phyloP scores from a whole-genome alignment of 441 rosid genomes.

The Capsella rubella region DNA sequence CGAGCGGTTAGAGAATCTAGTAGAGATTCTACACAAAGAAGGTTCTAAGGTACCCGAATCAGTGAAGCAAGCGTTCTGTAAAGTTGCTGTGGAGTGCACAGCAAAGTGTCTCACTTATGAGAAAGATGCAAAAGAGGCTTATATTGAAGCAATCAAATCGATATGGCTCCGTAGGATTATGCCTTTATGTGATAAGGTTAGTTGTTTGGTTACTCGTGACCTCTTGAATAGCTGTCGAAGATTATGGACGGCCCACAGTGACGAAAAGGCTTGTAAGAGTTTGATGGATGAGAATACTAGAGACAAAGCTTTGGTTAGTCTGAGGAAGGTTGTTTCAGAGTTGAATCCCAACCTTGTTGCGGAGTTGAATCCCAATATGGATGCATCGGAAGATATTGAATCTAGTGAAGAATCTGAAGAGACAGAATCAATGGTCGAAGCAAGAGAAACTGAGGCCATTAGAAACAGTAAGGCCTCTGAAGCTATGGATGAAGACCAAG shows the following conservation, averaged over 20 bases:
- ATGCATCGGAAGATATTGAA: slow-evolving; percentile 32
- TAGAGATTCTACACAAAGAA: slow-evolving; percentile 47
- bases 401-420: slow-evolving; percentile 29
- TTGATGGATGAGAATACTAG: slow-evolving; percentile 31
- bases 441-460: slow-evolving; percentile 1
- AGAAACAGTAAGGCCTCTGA: slow-evolving; percentile 16
- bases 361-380: slow-evolving; percentile 21
- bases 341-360: slow-evolving; percentile 25
- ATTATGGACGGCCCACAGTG: slow-evolving; percentile 38
- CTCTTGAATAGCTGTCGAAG: slow-evolving; percentile 38
- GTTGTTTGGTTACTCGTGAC: slow-evolving; percentile 43
- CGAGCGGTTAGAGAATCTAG: slow-evolving; percentile 55
- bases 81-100: slow-evolving; percentile 65
- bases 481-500: slow-evolving; percentile 31
- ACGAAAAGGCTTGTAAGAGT: slow-evolving; percentile 24
- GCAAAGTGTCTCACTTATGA: slow-evolving; percentile 44
- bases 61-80: slow-evolving; percentile 59
- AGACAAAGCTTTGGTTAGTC: slow-evolving; percentile 35
- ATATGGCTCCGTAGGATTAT: slow-evolving; percentile 42
- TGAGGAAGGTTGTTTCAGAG: slow-evolving; percentile 38
- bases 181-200: slow-evolving; percentile 44
- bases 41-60: slow-evolving; percentile 46
- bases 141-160: slow-evolving; percentile 37
- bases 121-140: slow-evolving; percentile 28
- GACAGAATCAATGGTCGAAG: slow-evolving; percentile 34